Conservation (phyloP, 352 stramenopile genomes). For the Globisporangium spinosum region DNA sequence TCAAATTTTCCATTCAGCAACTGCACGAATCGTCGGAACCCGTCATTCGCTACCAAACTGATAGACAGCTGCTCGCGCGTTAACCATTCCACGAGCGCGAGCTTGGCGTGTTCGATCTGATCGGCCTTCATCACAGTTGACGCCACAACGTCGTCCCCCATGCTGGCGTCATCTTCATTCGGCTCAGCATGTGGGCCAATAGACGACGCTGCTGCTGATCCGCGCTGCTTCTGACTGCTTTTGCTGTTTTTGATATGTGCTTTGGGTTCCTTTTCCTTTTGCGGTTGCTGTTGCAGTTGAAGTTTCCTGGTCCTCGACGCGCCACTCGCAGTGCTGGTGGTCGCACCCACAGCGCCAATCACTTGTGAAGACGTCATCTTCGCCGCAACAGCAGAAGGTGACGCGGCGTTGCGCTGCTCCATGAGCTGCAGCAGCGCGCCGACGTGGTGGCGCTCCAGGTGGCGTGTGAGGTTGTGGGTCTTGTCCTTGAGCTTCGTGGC, state of each 20-base stretch:
- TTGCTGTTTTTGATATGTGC: background rate
- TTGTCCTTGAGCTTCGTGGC: conserved; percentile 52
- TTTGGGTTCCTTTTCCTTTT: background rate
- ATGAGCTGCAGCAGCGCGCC: conserved; percentile 45
- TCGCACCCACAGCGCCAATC: background rate
- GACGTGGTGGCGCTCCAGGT: conserved; percentile 51
- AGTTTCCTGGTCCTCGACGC: conserved; percentile 9
- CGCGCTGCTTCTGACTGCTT: background rate
- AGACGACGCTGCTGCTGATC: background rate
- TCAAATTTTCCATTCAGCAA: conserved; percentile 35
- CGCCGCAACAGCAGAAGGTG: conserved; percentile 14
- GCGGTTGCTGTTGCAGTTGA: conserved; percentile 4
- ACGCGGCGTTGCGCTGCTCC: conserved; percentile 36
- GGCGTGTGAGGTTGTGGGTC: conserved; percentile 61
- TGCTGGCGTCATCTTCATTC: background rate
- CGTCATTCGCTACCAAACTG: conserved; percentile 31
- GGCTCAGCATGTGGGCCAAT: background rate
- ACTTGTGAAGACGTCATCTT: conserved; percentile 11
- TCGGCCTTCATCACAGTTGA: conserved; percentile 1
- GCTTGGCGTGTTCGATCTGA: conserved; percentile 23
- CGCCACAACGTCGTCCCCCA: background rate
- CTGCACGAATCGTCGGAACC: conserved; percentile 36
- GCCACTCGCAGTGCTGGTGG: background rate
- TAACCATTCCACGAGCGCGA: conserved; percentile 38
- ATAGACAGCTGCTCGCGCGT: conserved; percentile 42